These are phyloP conservation scores for Nitzschia palea DNA, from an alignment of 108 stramenopile genomes.

Conservation along the genomic window DNA sequence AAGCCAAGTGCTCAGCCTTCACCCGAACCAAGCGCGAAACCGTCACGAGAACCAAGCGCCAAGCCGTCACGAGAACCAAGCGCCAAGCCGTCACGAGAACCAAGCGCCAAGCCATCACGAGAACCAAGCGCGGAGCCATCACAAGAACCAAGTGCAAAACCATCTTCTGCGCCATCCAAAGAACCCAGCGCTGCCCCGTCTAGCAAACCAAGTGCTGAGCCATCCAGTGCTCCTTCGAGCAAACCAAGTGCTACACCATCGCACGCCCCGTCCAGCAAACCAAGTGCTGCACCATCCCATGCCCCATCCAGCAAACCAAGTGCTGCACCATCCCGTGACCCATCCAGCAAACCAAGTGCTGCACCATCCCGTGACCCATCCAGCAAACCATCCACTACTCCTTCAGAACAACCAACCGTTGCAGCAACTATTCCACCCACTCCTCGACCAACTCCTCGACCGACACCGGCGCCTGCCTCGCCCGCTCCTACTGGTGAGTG, in stretches of 20 bases:
- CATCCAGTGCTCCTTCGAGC: not conserved
- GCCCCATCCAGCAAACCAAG: not conserved
- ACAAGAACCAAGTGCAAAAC: not conserved
- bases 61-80: not conserved
- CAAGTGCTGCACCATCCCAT: not conserved
- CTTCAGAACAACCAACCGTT: not conserved
- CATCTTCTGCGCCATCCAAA: not conserved
- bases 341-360: not conserved
- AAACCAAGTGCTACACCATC: not conserved
- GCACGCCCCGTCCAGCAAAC: not conserved
- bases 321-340: not conserved
- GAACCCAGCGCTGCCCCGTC: not conserved
- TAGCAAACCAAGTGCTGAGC: not conserved
- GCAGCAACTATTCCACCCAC: not conserved
- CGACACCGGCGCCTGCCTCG: not conserved
- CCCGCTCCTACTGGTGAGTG: constrained; percentile 13
- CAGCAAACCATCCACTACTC: not conserved
- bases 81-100: constrained; percentile 1
- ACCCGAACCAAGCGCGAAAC: not conserved
- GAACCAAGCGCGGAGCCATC: constrained; percentile 5
- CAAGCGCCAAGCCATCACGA: not conserved
- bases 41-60: constrained; percentile 6
- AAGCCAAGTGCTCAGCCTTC: constrained; percentile 1
- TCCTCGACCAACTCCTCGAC: constrained; percentile 1
- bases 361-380: not conserved